Conservation (phyloP, 495 filamentous ascomycete species). For the Annulohypoxylon moriforme region DNA sequence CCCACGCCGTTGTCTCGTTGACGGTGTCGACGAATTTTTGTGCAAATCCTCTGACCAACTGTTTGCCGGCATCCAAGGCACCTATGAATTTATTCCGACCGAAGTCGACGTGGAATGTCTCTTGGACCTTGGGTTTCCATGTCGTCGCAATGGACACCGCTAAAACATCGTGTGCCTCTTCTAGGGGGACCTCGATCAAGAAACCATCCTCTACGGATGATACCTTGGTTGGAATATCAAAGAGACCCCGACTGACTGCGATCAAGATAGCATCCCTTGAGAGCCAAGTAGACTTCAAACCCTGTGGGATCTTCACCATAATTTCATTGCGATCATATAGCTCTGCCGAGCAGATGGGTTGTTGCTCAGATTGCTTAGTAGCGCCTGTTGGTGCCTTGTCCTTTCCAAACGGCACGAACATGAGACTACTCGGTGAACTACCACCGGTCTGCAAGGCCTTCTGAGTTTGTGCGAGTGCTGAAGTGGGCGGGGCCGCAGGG, state of each 20-base stretch:
- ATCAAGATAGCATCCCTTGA: conserved; percentile 57
- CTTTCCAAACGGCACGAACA: conserved; percentile 45
- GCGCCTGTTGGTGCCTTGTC: conserved; percentile 49
- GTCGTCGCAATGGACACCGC: conserved; percentile 58
- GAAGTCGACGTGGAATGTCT: conserved; percentile 59
- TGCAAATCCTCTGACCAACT: conserved; percentile 52
- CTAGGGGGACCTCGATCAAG: conserved; percentile 53
- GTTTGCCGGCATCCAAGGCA: conserved; percentile 52
- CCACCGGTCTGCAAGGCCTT: conserved; percentile 39
- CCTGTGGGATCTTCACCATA: conserved; percentile 52
- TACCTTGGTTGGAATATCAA: conserved; percentile 54
- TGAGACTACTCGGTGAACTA: conserved; percentile 42
- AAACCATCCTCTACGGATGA: conserved; percentile 58
- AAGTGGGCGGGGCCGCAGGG: conserved; percentile 16
- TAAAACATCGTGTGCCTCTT: conserved; percentile 56
- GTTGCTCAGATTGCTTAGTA: conserved; percentile 35
- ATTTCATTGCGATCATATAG: conserved; percentile 53
- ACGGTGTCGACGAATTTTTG: conserved; percentile 50
- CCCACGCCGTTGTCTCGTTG: conserved; percentile 49
- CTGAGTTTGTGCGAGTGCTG: conserved; percentile 30
- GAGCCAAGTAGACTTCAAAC: conserved; percentile 55
- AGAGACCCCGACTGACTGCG: conserved; percentile 54
- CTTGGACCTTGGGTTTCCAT: conserved; percentile 58
- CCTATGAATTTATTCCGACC: conserved; percentile 52
- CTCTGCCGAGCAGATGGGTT: conserved; percentile 53